phyloP scores from a whole-genome alignment of 805 yeast species.

The Hanseniaspora mollemarum region DNA sequence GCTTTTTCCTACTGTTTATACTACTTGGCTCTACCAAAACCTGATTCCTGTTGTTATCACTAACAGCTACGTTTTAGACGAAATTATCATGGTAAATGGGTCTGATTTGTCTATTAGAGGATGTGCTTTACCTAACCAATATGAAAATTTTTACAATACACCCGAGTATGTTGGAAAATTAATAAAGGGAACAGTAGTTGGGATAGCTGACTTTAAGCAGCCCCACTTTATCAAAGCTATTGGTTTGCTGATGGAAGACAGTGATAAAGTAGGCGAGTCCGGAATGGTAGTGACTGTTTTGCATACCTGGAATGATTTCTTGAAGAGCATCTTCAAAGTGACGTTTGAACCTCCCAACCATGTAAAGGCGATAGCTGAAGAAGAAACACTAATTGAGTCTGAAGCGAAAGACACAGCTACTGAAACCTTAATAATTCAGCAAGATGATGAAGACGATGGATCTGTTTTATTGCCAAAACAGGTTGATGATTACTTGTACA shows the following conservation, averaged over 20 bases:
- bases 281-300: conserved; percentile 71
- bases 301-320: conserved; percentile 59
- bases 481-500: conserved; percentile 59
- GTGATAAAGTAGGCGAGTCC: conserved; percentile 39
- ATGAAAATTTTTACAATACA: conserved; percentile 9
- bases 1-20: conserved; percentile 58
- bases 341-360: conserved; percentile 36
- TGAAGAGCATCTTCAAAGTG: conserved; percentile 41
- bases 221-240: conserved; percentile 63
- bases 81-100: conserved; percentile 48
- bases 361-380: conserved; percentile 18
- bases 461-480: conserved; percentile 45
- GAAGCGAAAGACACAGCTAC: conserved; percentile 17
- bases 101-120: conserved; percentile 78
- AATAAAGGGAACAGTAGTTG: conserved; percentile 51
- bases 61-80: conserved; percentile 59
- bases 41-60: conserved; percentile 60
- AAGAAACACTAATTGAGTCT: conserved; percentile 14
- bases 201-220: conserved; percentile 47
- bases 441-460: conserved; percentile 23
- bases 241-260: conserved; percentile 39
- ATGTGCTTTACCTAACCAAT: conserved; percentile 27
- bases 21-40: conserved; percentile 55
- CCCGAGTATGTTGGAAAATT: conserved; percentile 23
- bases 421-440: conserved; percentile 5